Percentiles rank a stretch among this genome's conserved stretches.
Conservation (phyloP, 352 stramenopile genomes). For the Globisporangium takayamanum region DNA sequence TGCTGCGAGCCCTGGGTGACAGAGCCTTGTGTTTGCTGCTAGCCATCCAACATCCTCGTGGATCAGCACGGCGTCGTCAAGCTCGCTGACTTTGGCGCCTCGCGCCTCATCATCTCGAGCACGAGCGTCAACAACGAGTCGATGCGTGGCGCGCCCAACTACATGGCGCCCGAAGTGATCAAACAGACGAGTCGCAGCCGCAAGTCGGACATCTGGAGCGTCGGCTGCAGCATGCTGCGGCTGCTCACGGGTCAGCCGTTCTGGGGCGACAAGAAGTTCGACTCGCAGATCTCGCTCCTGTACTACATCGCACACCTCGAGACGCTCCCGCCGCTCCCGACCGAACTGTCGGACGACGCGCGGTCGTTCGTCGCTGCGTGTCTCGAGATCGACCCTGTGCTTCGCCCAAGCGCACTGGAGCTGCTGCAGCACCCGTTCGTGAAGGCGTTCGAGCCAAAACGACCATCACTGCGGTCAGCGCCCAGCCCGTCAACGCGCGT, state of each 20-base stretch:
- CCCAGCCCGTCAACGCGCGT: not conserved
- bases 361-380: constrained; percentile 44
- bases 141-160: constrained; percentile 78
- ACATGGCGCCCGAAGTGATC: constrained; percentile 86
- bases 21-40: not conserved
- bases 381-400: constrained; percentile 37
- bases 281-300: constrained; percentile 58
- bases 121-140: constrained; percentile 46
- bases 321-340: constrained; percentile 31
- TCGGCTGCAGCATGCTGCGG: constrained; percentile 77
- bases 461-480: not conserved
- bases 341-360: constrained; percentile 30
- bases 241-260: constrained; percentile 56
- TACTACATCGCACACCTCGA: constrained; percentile 58
- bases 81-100: constrained; percentile 92
- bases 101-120: constrained; percentile 47
- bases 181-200: constrained; percentile 73
- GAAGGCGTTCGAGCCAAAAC: not conserved
- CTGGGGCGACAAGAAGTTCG: constrained; percentile 79
- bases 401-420: constrained; percentile 80
- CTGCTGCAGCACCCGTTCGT: constrained; percentile 91
- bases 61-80: constrained; percentile 93
- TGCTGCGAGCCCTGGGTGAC: not conserved
- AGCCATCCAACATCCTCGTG: constrained; percentile 92
- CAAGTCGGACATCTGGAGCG: constrained; percentile 81